phyloP scores from a whole-genome alignment of 306 rosid genomes.

The Cicer arietinum region DNA sequence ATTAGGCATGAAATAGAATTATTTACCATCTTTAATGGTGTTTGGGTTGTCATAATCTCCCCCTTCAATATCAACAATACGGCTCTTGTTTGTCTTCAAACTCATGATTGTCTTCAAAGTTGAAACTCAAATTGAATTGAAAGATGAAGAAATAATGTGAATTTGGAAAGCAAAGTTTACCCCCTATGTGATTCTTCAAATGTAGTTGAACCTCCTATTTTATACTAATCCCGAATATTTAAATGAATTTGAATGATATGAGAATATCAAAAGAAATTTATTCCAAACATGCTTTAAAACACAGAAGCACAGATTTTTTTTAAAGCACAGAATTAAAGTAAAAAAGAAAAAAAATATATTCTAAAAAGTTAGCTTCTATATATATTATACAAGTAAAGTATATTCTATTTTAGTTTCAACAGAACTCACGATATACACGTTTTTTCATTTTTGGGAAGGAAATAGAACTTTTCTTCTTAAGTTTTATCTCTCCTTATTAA shows the following conservation, averaged over 20 bases:
- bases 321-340: neutral
- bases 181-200: neutral
- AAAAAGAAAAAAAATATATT: neutral
- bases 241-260: neutral
- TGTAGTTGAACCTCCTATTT: neutral
- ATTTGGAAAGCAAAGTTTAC: neutral
- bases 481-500: too few relatives aligned
- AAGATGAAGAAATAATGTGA: neutral
- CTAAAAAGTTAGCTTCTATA: neutral
- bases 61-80: neutral
- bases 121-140: neutral
- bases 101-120: neutral
- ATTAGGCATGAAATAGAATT: neutral
- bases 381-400: neutral
- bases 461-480: neutral
- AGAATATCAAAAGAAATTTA: slow-evolving; percentile 1
- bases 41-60: neutral
- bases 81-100: neutral
- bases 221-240: neutral
- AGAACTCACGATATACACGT: neutral
- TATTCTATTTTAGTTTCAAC: neutral
- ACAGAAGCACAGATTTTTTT: neutral
- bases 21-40: neutral
- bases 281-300: neutral
- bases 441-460: neutral